These are phyloP conservation scores for Rhododendron griersonianum DNA, from an alignment of 148 eudicot species.

Conservation along the genomic window DNA sequence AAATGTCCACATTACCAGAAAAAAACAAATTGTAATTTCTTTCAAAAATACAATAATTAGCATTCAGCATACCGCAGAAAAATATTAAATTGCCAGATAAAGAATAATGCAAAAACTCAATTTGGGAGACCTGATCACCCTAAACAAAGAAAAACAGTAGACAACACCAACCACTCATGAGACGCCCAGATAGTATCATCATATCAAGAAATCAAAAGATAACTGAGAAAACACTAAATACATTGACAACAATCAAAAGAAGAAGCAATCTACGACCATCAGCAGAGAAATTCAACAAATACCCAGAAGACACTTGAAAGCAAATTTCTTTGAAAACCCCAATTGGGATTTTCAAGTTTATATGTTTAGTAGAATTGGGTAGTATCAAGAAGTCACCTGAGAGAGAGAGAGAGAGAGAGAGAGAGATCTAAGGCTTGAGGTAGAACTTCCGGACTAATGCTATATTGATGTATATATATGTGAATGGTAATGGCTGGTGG, in stretches of 20 bases:
- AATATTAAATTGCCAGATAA: neutral
- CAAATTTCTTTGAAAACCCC: slow-evolving; percentile 1
- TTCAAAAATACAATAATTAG: neutral
- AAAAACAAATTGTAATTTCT: neutral
- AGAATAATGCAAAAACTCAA: neutral
- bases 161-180: neutral
- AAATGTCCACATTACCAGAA: neutral
- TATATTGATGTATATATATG: neutral
- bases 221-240: neutral
- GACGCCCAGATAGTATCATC: neutral
- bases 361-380: neutral
- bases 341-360: neutral
- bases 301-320: slow-evolving; percentile 6
- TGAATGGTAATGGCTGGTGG: neutral
- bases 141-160: neutral
- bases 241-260: slow-evolving; percentile 2
- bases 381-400: slow-evolving; percentile 3
- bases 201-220: neutral
- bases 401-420: neutral
- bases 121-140: neutral
- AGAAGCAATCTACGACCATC: slow-evolving; percentile 1
- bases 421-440: slow-evolving; percentile 13
- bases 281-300: slow-evolving; percentile 9
- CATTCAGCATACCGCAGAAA: neutral
- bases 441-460: neutral